Base-by-base conservation (phyloP, 805 yeast genomes). In the Lachancea cidri region DNA sequence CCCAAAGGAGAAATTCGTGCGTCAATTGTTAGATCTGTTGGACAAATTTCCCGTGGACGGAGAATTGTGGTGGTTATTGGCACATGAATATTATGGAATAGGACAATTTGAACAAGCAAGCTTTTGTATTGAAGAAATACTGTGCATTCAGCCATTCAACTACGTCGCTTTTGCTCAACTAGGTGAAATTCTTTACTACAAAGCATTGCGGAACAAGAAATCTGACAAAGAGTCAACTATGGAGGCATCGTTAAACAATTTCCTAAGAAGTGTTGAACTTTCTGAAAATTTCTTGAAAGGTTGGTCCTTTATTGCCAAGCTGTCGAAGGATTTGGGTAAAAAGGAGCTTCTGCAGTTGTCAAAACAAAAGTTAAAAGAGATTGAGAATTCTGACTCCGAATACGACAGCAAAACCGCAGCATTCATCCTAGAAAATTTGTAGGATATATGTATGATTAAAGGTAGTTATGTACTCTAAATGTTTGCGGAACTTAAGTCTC, bases 61-160 rank as follows among this genome's bases (percentile, higher is more conserved):
- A 2, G 79, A 83, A 47, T 67, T 83, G 2, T 87, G 95, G 95
- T 71, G 79, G 36, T 95, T 86, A 60, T 67, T 88, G 41, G 83
- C 79, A 3, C 76, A 77, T 29, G 67, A 74, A n/a, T 91, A 91
- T 57, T 62, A 62, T 17, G 58, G 66, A 11, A 46, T 72, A 6
- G 88, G 88, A 1, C 79, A 80, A 54, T 79, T 74, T 49, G 81
- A 77, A 27, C 79, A 80, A 51, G 81, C 93, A 0, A 71, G 83
- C 4, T 77, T 72, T 57, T 71, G 86, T 41, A 71, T 74, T 19
- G 78, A 85, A 54, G 96, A 91, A 56, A 75, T 85, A 2, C 61
- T 89, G 13, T 54, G 85, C 25, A 70, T 76, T 17, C 72, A 71
- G 41, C 96, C 96, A 2, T 68, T 70, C 45, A 62, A 62, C 33